Conservation (phyloP, 2,329 filamentous ascomycete species). For the Phyllosticta citrichinensis region DNA sequence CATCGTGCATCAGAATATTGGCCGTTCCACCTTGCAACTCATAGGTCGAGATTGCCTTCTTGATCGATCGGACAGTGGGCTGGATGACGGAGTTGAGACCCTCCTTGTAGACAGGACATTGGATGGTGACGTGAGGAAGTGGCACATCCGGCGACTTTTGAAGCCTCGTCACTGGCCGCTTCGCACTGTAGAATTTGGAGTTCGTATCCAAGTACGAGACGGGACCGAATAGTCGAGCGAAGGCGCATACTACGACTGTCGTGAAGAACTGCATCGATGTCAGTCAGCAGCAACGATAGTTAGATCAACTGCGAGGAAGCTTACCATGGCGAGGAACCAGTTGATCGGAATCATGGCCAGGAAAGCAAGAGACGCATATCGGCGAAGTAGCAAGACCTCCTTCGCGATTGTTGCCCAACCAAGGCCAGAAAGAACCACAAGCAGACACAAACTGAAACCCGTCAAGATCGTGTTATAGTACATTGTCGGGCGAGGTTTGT, state of each 20-base stretch:
- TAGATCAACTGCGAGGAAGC: slow-evolving; percentile 9
- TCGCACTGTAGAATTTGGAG: slow-evolving; percentile 73
- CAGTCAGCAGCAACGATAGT: no score
- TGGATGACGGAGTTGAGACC: slow-evolving; percentile 49
- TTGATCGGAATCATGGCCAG: slow-evolving; percentile 59
- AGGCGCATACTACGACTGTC: slow-evolving; percentile 65
- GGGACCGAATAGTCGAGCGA: slow-evolving; percentile 67
- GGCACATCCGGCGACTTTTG: slow-evolving; percentile 30
- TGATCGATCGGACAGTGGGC: slow-evolving; percentile 8
- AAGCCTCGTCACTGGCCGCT: slow-evolving; percentile 52
- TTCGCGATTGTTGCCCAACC: slow-evolving; percentile 61
- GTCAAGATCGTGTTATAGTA: slow-evolving; percentile 62
- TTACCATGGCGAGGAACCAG: slow-evolving; percentile 63
- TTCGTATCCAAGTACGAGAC: slow-evolving; percentile 63
- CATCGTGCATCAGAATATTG: slow-evolving; percentile 59
- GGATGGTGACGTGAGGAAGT: slow-evolving; percentile 63
- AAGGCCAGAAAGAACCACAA: slow-evolving; percentile 57
- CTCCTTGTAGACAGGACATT: slow-evolving; percentile 84
- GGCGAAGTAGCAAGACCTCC: slow-evolving; percentile 55
- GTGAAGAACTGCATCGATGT: slow-evolving; percentile 53
- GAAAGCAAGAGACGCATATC: slow-evolving; percentile 54
- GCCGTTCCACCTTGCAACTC: slow-evolving; percentile 52
- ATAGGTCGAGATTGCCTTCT: slow-evolving; percentile 45
- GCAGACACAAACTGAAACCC: slow-evolving; percentile 53
- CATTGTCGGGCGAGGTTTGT: slow-evolving; percentile 56